Conservation (phyloP, 129 eudicot species). For the Chrysanthemum makinoi region DNA sequence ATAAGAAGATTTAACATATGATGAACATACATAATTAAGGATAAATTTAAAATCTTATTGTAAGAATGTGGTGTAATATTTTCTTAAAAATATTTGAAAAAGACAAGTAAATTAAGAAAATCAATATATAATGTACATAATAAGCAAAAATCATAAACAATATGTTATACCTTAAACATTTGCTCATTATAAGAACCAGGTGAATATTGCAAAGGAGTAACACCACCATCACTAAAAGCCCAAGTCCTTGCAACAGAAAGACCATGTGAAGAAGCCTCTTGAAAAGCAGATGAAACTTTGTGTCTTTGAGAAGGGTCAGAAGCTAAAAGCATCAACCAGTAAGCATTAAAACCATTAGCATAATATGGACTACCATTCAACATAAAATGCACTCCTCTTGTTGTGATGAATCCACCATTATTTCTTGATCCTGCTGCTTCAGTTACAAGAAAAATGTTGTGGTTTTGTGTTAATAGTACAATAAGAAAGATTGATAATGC, state of each 20-base stretch:
- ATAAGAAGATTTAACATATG: not conserved
- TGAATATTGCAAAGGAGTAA: conserved; percentile 57
- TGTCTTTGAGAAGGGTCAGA: conserved; percentile 86
- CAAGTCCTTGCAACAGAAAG: conserved; percentile 89
- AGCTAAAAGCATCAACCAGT: conserved; percentile 84
- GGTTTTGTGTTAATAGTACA: conserved; percentile 19
- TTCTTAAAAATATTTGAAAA: too few species aligned
- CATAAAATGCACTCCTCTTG: conserved; percentile 78
- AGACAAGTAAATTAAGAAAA: too few species aligned
- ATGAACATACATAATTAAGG: not conserved
- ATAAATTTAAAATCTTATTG: not conserved
- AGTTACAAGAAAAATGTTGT: conserved; percentile 27
- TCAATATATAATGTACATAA: too few species aligned
- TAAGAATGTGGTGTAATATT: not conserved
- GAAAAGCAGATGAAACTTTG: conserved; percentile 63
- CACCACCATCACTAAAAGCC: conserved; percentile 94
- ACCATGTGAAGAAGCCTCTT: conserved; percentile 74
- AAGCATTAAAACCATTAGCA: conserved; percentile 94
- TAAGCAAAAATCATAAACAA: too few species aligned
- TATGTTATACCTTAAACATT: conserved; percentile 56
- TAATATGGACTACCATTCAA: conserved; percentile 81
- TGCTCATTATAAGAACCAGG: conserved; percentile 89
- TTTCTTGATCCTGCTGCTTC: conserved; percentile 36
- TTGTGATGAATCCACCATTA: conserved; percentile 59
- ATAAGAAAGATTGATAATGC: conserved; percentile 37